Percentiles rank a stretch among this genome's conserved stretches.
Conservation (phyloP, 2,329 filamentous ascomycete species). For the Talaromyces piceae region DNA sequence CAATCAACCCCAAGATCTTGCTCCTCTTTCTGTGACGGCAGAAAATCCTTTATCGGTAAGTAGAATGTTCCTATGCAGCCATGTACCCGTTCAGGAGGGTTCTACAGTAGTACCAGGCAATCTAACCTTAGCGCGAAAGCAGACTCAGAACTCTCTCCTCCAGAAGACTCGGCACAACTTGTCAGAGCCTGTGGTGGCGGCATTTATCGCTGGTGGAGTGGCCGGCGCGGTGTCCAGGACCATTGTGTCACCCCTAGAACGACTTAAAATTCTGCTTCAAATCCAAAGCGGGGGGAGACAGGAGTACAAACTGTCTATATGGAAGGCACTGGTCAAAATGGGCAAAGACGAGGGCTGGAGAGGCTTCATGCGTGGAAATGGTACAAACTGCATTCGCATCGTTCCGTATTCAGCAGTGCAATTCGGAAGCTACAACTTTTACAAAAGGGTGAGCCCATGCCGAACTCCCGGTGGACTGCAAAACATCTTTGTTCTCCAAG, state of each 20-base stretch:
- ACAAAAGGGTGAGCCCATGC: conserved; percentile 67
- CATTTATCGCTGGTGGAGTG: conserved; percentile 88
- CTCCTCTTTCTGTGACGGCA: conserved; percentile 2
- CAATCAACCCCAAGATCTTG: conserved; percentile 15
- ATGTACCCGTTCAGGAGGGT: neutral
- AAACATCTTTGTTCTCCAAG: neutral
- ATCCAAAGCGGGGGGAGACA: conserved; percentile 83
- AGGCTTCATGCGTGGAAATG: conserved; percentile 96
- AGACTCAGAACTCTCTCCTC: conserved; percentile 15
- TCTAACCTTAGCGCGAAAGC: conserved; percentile 5
- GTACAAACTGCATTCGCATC: conserved; percentile 96
- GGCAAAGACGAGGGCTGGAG: conserved; percentile 95
- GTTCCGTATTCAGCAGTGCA: conserved; percentile 97
- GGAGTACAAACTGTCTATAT: conserved; percentile 88
- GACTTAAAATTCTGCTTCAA: conserved; percentile 96
- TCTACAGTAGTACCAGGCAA: neutral
- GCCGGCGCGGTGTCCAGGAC: conserved; percentile 96
- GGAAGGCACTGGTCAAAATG: conserved; percentile 86
- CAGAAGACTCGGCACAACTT: conserved; percentile 37
- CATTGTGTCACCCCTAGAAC: conserved; percentile 90
- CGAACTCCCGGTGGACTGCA: neutral
- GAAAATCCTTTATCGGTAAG: conserved; percentile 6
- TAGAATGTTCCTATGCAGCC: neutral
- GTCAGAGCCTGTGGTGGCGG: conserved; percentile 78
- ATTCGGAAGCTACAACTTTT: conserved; percentile 96